Conservation (phyloP, 2,329 filamentous ascomycete species). For the Diaporthe sp. region DNA sequence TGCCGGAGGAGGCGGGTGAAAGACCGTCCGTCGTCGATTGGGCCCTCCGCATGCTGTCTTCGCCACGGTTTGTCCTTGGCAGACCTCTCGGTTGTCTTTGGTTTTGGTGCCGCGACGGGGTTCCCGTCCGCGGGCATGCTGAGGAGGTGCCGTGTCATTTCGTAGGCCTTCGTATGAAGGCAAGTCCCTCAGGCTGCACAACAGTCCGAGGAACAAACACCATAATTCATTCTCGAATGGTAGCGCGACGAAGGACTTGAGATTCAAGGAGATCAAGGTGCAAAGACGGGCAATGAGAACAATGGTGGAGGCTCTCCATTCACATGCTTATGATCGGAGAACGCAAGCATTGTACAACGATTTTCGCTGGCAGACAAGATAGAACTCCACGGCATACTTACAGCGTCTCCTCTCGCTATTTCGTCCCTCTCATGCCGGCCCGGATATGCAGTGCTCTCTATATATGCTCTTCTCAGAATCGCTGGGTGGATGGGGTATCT, state of each 20-base stretch:
- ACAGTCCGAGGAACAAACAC: not conserved
- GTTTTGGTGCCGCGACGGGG: conserved; percentile 60
- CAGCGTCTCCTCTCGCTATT: not conserved
- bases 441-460: too few species aligned
- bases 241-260: not conserved
- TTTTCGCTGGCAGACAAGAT: too few species aligned
- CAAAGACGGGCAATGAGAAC: not conserved
- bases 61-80: conserved; percentile 68
- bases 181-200: not conserved
- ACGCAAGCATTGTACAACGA: not conserved
- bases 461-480: too few species aligned
- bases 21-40: conserved; percentile 80
- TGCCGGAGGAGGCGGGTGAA: conserved; percentile 71
- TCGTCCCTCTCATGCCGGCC: not conserved
- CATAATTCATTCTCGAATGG: not conserved
- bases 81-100: conserved; percentile 51
- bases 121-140: too few species aligned
- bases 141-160: too few species aligned
- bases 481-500: not conserved
- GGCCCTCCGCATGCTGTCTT: conserved; percentile 75
- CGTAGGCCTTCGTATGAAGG: too few species aligned
- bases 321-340: too few species aligned
- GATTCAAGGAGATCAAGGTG: not conserved
- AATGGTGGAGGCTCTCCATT: not conserved
- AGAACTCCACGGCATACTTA: not conserved